phyloP scores from a whole-genome alignment of 306 rosid genomes.

The Astragalus membranaceus region DNA sequence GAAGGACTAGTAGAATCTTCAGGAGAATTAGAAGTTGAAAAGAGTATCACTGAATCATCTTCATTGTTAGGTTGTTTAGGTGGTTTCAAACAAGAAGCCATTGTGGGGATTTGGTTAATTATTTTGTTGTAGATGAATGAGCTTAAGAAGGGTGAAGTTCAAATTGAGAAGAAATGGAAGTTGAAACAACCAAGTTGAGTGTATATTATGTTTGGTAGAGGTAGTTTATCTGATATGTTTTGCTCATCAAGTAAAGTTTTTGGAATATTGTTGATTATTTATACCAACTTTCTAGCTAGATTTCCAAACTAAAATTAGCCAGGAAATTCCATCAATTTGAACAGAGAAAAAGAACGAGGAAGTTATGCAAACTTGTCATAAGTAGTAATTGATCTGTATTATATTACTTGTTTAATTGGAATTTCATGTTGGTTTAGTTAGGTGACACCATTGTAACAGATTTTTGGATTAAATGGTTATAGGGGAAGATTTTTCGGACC shows the following conservation, averaged over 20 bases:
- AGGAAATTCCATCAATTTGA: not conserved
- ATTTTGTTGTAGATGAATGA: slow-evolving; percentile 13
- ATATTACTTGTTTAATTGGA: not conserved
- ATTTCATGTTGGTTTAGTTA: slow-evolving; percentile 1
- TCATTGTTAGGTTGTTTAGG: slow-evolving; percentile 27
- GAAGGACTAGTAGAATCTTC: slow-evolving; percentile 52
- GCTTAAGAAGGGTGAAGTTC: slow-evolving; percentile 17
- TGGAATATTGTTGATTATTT: not conserved
- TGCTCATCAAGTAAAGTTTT: not conserved
- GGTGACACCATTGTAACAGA: slow-evolving; percentile 8
- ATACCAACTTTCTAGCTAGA: slow-evolving; percentile 4
- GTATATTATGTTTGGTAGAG: slow-evolving; percentile 27
- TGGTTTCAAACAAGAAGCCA: slow-evolving; percentile 42
- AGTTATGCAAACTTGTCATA: not conserved
- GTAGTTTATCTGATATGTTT: slow-evolving; percentile 37
- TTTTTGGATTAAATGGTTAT: not conserved
- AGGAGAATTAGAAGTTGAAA: slow-evolving; percentile 59
- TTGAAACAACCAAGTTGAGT: slow-evolving; percentile 34
- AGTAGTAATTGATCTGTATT: not conserved
- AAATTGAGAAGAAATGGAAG: slow-evolving; percentile 30
- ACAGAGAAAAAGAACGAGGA: not conserved
- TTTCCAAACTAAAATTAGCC: not conserved
- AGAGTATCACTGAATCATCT: slow-evolving; percentile 52
- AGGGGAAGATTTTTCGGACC: not conserved
- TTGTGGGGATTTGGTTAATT: slow-evolving; percentile 8